Evolutionary conservation across 75 land plant species (phyloP).

Genomic region (Sequoiadendron giganteum): DNA sequence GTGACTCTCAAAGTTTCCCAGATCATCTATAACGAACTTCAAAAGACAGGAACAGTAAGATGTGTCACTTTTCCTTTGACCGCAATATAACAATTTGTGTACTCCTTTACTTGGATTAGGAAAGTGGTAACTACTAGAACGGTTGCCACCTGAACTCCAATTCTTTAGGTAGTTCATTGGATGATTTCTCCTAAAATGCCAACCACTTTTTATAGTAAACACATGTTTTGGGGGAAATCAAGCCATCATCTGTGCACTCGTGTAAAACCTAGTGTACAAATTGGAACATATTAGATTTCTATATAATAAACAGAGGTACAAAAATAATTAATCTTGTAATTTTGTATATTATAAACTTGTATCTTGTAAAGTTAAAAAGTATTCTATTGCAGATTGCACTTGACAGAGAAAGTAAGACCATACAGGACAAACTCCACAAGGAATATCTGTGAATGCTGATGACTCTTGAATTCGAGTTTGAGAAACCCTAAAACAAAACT

Average conservation of each 20-base stretch:
- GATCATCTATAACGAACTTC: neutral
- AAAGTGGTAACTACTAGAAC: neutral
- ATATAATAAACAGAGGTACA: neutral
- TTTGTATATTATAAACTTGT: neutral
- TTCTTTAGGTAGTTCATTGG: neutral
- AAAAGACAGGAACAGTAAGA: neutral
- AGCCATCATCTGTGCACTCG: constrained; percentile 75
- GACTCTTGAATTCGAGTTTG: constrained; percentile 40
- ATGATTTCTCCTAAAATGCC: constrained; percentile 30
- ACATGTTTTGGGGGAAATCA: constrained; percentile 79
- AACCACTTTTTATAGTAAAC: constrained; percentile 79
- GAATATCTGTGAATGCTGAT: constrained; percentile 68
- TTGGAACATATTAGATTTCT: neutral
- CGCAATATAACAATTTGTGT: neutral
- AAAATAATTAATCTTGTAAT: neutral
- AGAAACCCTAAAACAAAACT: constrained; percentile 38
- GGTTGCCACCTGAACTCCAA: neutral
- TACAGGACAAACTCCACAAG: constrained; percentile 94
- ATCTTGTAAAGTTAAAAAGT: neutral
- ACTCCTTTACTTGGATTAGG: neutral
- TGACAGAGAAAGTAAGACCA: constrained; percentile 10
- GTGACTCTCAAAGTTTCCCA: neutral
- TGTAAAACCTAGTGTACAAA: constrained; percentile 37
- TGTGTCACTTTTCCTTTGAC: neutral
- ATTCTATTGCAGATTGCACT: neutral